Evolutionary conservation across 768 basidiomycete genomes (phyloP), one percentile per base, ranked within the genome.

Genomic region (Serendipita sp.): DNA sequence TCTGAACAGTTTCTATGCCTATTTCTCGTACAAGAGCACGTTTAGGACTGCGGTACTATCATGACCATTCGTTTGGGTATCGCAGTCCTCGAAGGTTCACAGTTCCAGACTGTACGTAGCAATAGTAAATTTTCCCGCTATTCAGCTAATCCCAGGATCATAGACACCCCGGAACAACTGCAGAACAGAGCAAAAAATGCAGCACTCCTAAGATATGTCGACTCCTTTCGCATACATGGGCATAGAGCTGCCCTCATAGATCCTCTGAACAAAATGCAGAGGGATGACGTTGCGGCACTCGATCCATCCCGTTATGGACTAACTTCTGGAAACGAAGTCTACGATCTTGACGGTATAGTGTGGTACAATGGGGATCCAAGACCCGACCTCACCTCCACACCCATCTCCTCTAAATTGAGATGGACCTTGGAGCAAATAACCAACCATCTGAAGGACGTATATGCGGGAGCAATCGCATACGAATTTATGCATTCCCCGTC

Each of bases 401-500:
- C 70, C 3, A 69, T 66, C 2, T 62, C 69, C n/a, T 65, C 70
- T 2, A 58, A 68, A 8, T 80, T 73, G 72, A 77, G 72, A 72
- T 89, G 87, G 85, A 80, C 81, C 0, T 77, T 95, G 29, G 79
- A 78, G 36, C 80, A 88, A 48, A 89, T 96, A 65, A 80, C 79
- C 2, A 71, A 76, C 15, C 86, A 88, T 71, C 76, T 96, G 11
- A 81, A 85, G 63, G 73, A 76, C 0, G 79, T 88, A 0, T 96
- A 96, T 70, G 87, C 90, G 33, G 88, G 86, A 1, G 82, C 82
- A 27, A 90, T 96, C 68, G 91, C 88, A 0, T 90, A 93, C 70
- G 93, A 96, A 79, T 92, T 85, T 65, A 90, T 91, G 88, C 89
- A 93, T 72, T 86, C 88, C 11, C 85, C 87, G 0, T 85, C 81